phyloP scores from a whole-genome alignment of 2,329 filamentous ascomycete genomes.

The Penicillium sp. region DNA sequence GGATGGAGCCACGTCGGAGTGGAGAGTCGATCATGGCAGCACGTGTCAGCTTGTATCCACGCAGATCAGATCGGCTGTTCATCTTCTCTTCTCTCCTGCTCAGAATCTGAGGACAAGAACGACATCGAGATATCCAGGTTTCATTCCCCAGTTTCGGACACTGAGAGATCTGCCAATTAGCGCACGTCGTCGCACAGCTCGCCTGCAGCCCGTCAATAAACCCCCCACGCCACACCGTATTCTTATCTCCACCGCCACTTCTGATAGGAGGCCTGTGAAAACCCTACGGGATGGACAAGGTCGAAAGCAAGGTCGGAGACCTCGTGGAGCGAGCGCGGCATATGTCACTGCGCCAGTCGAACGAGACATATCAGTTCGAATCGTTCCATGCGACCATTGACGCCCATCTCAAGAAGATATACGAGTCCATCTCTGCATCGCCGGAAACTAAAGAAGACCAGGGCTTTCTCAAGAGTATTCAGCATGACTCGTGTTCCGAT shows the following conservation, averaged over 20 bases:
- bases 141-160: too few relatives aligned
- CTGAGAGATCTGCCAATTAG: too few relatives aligned
- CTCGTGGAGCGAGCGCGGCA: constrained; percentile 21
- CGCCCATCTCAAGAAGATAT: constrained; percentile 36
- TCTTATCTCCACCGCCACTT: not conserved
- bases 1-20: constrained; percentile 14
- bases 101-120: too few relatives aligned
- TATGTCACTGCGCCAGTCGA: constrained; percentile 13
- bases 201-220: too few relatives aligned
- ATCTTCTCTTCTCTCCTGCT: too few relatives aligned
- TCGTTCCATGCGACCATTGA: constrained; percentile 34
- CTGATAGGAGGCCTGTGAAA: not conserved
- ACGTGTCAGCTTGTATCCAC: constrained; percentile 7
- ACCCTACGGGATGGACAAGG: constrained; percentile 17
- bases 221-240: not conserved
- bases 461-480: constrained; percentile 26
- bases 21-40: constrained; percentile 11
- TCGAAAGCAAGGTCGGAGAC: constrained; percentile 16
- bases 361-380: constrained; percentile 9
- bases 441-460: constrained; percentile 19
- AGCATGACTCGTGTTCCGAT: constrained; percentile 14
- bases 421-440: constrained; percentile 27
- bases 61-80: too few relatives aligned
- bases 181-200: too few relatives aligned
- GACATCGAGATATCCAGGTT: too few relatives aligned